Conservation (phyloP, 257 asterid genomes). For the Cinchona pubescens region DNA sequence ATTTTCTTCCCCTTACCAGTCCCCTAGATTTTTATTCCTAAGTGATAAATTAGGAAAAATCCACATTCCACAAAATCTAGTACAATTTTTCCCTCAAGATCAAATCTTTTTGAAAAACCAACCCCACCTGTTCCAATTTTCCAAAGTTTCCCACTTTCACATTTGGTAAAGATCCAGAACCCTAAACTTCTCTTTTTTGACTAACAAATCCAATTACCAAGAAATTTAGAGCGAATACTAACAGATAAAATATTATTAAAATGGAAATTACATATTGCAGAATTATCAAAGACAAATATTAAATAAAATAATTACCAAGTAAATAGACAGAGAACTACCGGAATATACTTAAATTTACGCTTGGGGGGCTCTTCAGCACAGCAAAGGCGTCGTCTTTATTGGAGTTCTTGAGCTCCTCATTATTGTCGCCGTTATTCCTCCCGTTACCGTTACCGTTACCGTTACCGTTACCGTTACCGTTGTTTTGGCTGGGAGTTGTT, state of each 20-base stretch:
- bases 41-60: too few species aligned
- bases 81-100: background rate
- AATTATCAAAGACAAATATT: background rate
- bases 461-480: constrained; percentile 29
- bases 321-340: constrained; percentile 51
- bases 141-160: background rate
- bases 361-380: constrained; percentile 64
- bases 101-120: background rate
- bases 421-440: constrained; percentile 23
- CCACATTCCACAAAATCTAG: background rate
- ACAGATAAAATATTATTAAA: too few species aligned
- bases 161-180: constrained; percentile 11
- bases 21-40: too few species aligned
- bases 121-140: background rate
- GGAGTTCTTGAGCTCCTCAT: constrained; percentile 40
- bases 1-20: background rate
- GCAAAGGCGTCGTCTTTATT: constrained; percentile 35
- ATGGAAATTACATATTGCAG: constrained; percentile 2
- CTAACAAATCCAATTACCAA: background rate
- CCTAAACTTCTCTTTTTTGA: constrained; percentile 3
- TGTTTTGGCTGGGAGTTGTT: constrained; percentile 42
- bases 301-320: background rate
- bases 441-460: constrained; percentile 27
- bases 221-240: background rate
- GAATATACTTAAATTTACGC: constrained; percentile 78